Evolutionary conservation across 2,329 filamentous ascomycete genomes (phyloP), one percentile per base, ranked within the genome.

Genomic region (Metarhizium brunneum): DNA sequence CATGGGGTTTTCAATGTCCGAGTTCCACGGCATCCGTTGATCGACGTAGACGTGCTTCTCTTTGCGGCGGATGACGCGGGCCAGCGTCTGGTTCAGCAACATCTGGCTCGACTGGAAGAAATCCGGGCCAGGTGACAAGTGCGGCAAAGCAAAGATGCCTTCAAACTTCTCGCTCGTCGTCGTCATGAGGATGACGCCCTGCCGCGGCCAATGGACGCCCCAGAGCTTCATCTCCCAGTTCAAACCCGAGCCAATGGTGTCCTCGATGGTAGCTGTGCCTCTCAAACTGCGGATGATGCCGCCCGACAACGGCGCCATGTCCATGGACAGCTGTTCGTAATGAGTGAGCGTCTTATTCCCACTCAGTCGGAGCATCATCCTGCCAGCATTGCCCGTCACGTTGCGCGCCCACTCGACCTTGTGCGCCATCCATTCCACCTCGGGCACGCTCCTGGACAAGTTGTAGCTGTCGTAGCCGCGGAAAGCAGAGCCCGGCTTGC

Each of bases 91-190:
- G 63, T 92, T 88, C 40, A 97, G 76, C 16, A 95, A 73, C 52
- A 75, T 74, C 65, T 86, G 69, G 72, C 83, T 77, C 58, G 80
- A 77, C 65, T 73, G 68, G 67, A 83, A 83, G 65, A 79, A 84
- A 51, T 81, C 75, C 3, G 73, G 66, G 20, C 74, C 70, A 0
- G 89, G 80, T 0, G 88, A 78, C 53, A 99, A 79, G 69, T 97
- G 91, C 30, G 94, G 92, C 50, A 97, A 74, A 2, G 86, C 88
- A 68, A 95, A 95, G 55, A 97, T 86, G 47, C 94, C 92, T n/a
- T 87, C 84, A 65, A 94, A 94, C 74, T 95, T 96, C 66, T 96
- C 88, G 69, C 91, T 96, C 50, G 91, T 92, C 0, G 92, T 96
- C 2, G 87, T 89, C 66, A 97, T 74, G 40, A 97, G 74, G 52